Evolutionary conservation across 306 rosid species (phyloP), one percentile per base, ranked within the genome.

Genomic region (Dryas alaskensis): DNA sequence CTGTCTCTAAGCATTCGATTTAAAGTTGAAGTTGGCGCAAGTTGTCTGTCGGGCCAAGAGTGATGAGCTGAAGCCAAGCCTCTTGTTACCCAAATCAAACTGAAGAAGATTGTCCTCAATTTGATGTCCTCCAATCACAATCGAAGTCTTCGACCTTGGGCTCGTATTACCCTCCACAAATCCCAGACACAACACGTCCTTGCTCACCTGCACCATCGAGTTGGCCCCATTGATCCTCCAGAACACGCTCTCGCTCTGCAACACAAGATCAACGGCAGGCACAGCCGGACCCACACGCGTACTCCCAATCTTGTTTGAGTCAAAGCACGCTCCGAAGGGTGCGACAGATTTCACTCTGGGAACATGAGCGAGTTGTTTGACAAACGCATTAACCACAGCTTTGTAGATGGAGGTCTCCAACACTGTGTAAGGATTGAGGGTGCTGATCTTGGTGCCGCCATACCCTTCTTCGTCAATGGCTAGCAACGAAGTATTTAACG

Each of bases 391-490:
- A 4, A 74, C 27, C 0, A 87, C 69, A 2, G 87, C 84, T 2
- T 87, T 86, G 70, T 85, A 89, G n/a, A 89, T 82, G 16, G 91
- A 73, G 0, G 78, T 80, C 44, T 86, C 86, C 86, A 91, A 14
- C 0, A 81, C 49, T 0, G 85, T 84, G 79, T 87, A 89, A 0
- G 88, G 95, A 58, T 82, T 82, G 10, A 84, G 83, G 0, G 88
- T 89, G 60, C 89, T 91, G 3, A 91, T 85, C 73, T 78, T 89
- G 0, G 87, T 87, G 42, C 97, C 95, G 0, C 92, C 92, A 50
- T 59, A 1, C 0, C 95, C 93, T 9, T 75, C 58, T 7, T 8
- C 19, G 63, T 81, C 58, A 67, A 86, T 76, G 9, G 76, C 45
- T 9, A 89, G 79, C 40, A 84, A 82, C 0, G 87, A 80, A 42